A percentile compares a stretch with the other conserved stretches of the same genome.
These are phyloP conservation scores for Ormosia semicastrata DNA, from an alignment of 306 rosid species.

Conservation along the genomic window DNA sequence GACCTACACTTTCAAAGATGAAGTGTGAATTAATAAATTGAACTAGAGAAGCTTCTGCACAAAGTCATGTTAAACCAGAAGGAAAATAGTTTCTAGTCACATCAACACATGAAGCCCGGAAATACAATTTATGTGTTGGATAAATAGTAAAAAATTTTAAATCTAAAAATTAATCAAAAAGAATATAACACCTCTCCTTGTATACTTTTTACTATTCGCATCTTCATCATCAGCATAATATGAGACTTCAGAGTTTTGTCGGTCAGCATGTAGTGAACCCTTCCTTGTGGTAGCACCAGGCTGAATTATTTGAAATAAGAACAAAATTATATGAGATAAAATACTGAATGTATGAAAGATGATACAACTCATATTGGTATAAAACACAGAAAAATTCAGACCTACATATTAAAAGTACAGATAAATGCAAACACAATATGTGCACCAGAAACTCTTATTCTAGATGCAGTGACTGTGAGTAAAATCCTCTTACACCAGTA, in stretches of 20 bases:
- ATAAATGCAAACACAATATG: constrained; percentile 20
- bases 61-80: neutral
- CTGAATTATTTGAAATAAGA: constrained; percentile 49
- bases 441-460: neutral
- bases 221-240: constrained; percentile 99
- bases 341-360: constrained; percentile 3
- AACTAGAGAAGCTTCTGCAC: constrained; percentile 23
- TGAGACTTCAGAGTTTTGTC: constrained; percentile 84
- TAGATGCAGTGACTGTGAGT: neutral
- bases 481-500: constrained; percentile 57
- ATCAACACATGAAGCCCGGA: too few relatives aligned
- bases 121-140: too few relatives aligned
- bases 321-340: constrained; percentile 28
- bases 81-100: neutral
- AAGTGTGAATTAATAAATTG: constrained; percentile 16
- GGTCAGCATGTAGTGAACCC: constrained; percentile 62
- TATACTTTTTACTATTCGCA: constrained; percentile 72
- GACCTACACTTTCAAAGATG: constrained; percentile 58
- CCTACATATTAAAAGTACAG: neutral
- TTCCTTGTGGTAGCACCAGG: constrained; percentile 96
- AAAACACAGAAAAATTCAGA: constrained; percentile 2
- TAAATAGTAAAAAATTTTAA: neutral
- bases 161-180: neutral
- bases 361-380: constrained; percentile 8
- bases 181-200: constrained; percentile 70